Conservation (phyloP, 768 basidiomycete genomes). For the Termitomyces sp. region DNA sequence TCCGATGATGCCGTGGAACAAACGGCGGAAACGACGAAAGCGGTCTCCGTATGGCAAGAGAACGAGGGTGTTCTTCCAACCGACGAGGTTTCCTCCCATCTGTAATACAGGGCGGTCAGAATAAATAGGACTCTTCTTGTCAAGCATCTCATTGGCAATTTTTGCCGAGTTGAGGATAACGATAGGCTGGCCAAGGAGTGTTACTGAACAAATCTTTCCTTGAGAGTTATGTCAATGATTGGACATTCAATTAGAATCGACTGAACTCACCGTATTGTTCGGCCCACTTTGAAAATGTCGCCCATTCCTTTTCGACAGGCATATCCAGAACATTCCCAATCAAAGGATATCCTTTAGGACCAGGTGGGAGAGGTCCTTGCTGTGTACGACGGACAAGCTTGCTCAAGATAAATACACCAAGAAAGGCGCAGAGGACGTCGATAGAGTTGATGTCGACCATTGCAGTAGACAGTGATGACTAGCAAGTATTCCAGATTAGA, state of each 20-base stretch:
- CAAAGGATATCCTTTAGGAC: constrained; percentile 50
- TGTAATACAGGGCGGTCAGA: constrained; percentile 60
- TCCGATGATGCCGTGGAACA: constrained; percentile 51
- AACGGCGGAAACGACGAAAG: constrained; percentile 49
- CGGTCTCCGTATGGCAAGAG: constrained; percentile 57
- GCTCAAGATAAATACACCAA: constrained; percentile 32
- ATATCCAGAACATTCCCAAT: constrained; percentile 54
- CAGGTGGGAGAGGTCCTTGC: constrained; percentile 38
- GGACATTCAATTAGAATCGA: neutral
- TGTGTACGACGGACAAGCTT: constrained; percentile 22
- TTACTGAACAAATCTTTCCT: constrained; percentile 63
- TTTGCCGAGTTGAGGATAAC: constrained; percentile 52
- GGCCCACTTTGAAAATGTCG: constrained; percentile 50
- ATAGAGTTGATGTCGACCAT: constrained; percentile 20
- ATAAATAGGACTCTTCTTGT: constrained; percentile 64
- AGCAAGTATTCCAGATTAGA: constrained; percentile 13
- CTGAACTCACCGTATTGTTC: constrained; percentile 42
- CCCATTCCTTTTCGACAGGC: constrained; percentile 47
- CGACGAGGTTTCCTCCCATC: constrained; percentile 54
- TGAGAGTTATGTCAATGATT: neutral
- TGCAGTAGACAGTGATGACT: constrained; percentile 19
- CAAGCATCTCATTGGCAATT: constrained; percentile 53
- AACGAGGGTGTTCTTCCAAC: constrained; percentile 55
- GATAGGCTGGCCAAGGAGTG: constrained; percentile 57
- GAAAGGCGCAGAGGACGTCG: constrained; percentile 29